Evolutionary conservation across 73 alveolate species (phyloP).

Genomic region (Paramecium caudatum): DNA sequence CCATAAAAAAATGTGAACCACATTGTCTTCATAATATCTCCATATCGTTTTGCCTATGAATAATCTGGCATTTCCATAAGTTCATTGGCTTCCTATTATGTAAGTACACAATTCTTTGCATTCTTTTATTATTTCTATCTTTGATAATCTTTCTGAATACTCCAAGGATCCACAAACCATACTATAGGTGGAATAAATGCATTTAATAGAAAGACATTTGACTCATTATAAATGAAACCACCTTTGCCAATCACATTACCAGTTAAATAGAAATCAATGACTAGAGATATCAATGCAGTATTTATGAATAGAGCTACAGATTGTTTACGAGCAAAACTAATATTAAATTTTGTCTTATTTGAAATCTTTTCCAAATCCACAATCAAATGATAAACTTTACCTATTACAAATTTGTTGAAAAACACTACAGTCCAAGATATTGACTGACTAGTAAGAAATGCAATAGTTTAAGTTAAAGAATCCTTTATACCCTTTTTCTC

Average conservation of each 20-base stretch:
- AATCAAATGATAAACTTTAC: constrained; percentile 66
- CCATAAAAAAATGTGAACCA: constrained; percentile 78
- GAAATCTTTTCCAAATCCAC: constrained; percentile 74
- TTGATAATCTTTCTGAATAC: constrained; percentile 64
- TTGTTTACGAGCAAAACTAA: constrained; percentile 67
- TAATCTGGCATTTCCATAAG: constrained; percentile 77
- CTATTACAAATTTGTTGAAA: constrained; percentile 71
- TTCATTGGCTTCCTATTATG: constrained; percentile 70
- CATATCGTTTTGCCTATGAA: constrained; percentile 76
- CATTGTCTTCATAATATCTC: constrained; percentile 77
- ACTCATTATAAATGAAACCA: constrained; percentile 76
- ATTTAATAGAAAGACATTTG: constrained; percentile 65
- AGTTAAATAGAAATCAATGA: constrained; percentile 68
- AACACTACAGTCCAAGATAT: constrained; percentile 68
- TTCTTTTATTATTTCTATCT: constrained; percentile 53
- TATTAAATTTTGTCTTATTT: constrained; percentile 69
- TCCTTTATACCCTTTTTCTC: constrained; percentile 38
- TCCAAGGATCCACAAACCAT: constrained; percentile 77
- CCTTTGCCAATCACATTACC: constrained; percentile 69
- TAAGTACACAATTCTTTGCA: constrained; percentile 59
- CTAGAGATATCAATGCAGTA: constrained; percentile 71
- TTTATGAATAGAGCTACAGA: constrained; percentile 71
- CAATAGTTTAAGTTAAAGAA: constrained; percentile 25
- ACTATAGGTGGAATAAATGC: constrained; percentile 74
- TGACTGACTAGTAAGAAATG: constrained; percentile 61